Conservation (phyloP, 2,329 filamentous ascomycete species). For the Hypomyces rosellus region DNA sequence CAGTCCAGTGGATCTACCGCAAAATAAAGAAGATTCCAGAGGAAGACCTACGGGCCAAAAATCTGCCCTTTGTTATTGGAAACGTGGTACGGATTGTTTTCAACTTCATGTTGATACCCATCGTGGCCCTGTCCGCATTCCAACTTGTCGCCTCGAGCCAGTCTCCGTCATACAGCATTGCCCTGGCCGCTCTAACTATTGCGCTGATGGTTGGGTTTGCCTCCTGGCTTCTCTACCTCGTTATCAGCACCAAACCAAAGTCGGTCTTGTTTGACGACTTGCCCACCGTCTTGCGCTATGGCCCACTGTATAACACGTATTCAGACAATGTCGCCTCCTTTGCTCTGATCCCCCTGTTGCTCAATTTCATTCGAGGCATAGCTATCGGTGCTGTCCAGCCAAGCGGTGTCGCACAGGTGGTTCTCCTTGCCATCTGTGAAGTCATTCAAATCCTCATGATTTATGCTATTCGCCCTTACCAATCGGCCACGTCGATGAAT, state of each 20-base stretch:
- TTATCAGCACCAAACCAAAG: slow-evolving; percentile 73
- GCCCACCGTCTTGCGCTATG: slow-evolving; percentile 81
- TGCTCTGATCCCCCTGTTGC: slow-evolving; percentile 75
- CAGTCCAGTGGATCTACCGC: slow-evolving; percentile 69
- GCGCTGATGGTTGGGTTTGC: slow-evolving; percentile 66
- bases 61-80: slow-evolving; percentile 77
- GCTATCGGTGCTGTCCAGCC: slow-evolving; percentile 89
- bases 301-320: slow-evolving; percentile 95
- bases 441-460: slow-evolving; percentile 83
- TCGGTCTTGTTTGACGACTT: slow-evolving; percentile 90
- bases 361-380: slow-evolving; percentile 81
- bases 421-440: slow-evolving; percentile 89
- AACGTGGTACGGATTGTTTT: slow-evolving; percentile 80
- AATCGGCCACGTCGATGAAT: slow-evolving; percentile 93
- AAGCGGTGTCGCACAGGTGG: slow-evolving; percentile 87
- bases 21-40: slow-evolving; percentile 65
- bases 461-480: slow-evolving; percentile 84
- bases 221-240: slow-evolving; percentile 72
- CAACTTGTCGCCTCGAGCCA: slow-evolving; percentile 71
- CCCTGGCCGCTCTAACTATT: slow-evolving; percentile 68
- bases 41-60: slow-evolving; percentile 85
- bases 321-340: slow-evolving; percentile 89
- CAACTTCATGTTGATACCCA: slow-evolving; percentile 85
- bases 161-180: slow-evolving; percentile 66
- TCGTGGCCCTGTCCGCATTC: slow-evolving; percentile 82